Evolutionary conservation across 176 grass and related monocot genomes (phyloP).

Genomic region (Aegilops umbellulata): DNA sequence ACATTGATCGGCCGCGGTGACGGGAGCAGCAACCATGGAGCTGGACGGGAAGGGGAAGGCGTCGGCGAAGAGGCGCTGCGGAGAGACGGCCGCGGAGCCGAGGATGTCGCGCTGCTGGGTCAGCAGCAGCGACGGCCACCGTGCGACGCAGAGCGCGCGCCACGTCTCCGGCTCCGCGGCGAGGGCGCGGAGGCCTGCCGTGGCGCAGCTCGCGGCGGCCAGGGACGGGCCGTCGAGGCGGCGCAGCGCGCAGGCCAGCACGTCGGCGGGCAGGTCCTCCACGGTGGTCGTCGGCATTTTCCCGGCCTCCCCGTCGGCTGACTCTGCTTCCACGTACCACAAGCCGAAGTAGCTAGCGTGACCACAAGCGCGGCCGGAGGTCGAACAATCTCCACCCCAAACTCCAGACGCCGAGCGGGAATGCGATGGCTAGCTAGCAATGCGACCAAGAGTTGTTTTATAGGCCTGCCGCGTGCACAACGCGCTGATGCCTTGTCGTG

Average conservation of each 20-base stretch:
- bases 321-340: no score
- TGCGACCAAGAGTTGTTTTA: not conserved
- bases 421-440: conserved; percentile 10
- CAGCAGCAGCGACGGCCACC: not conserved
- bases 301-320: not conserved
- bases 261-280: not conserved
- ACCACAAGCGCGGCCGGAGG: not conserved
- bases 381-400: not conserved
- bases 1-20: not conserved
- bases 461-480: not conserved
- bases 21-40: not conserved
- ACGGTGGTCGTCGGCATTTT: not conserved
- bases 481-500: not conserved
- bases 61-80: conserved; percentile 46
- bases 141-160: conserved; percentile 1
- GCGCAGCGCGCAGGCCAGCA: not conserved
- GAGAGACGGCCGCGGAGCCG: not conserved
- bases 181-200: conserved; percentile 31
- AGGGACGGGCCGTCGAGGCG: not conserved
- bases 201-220: conserved; percentile 26
- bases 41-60: conserved; percentile 30
- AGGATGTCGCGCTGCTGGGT: conserved; percentile 30
- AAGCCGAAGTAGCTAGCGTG: not conserved
- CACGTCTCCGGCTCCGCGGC: conserved; percentile 44
- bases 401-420: not conserved